Evolutionary conservation across 257 asterid species (phyloP).

Genomic region (Prunella vulgaris): DNA sequence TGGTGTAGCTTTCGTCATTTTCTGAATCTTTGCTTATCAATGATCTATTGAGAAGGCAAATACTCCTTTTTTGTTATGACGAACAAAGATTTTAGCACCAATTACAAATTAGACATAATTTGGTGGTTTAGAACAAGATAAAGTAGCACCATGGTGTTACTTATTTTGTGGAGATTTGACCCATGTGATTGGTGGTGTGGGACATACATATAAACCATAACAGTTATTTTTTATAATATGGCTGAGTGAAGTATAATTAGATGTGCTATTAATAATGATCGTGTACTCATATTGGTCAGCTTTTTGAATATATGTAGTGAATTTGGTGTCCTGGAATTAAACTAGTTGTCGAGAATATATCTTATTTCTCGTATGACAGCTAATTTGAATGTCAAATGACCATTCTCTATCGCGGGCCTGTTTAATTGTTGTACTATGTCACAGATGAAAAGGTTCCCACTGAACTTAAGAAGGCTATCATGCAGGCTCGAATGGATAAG

Average conservation of each 20-base stretch:
- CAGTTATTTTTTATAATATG: background rate
- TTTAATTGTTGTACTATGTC: background rate
- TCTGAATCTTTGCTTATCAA: background rate
- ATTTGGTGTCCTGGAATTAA: background rate
- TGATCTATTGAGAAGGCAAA: background rate
- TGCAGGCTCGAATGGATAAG: conserved; percentile 83
- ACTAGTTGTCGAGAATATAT: background rate
- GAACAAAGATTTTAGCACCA: background rate
- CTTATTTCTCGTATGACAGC: background rate
- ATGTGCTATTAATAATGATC: background rate
- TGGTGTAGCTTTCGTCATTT: background rate
- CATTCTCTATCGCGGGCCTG: background rate
- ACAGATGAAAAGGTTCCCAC: conserved; percentile 84
- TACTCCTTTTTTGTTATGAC: background rate
- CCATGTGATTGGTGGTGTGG: background rate
- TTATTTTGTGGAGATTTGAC: background rate
- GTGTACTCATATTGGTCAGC: background rate
- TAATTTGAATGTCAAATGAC: background rate
- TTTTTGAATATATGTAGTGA: background rate
- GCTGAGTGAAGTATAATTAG: background rate
- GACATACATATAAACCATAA: background rate
- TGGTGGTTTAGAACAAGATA: background rate
- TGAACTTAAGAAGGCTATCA: conserved; percentile 78
- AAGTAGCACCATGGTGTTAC: background rate
- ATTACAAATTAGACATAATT: background rate